A percentile compares a stretch with the other conserved stretches of the same genome.
Conservation (phyloP, 441 rosid genomes). For the Omphalea diandra region DNA sequence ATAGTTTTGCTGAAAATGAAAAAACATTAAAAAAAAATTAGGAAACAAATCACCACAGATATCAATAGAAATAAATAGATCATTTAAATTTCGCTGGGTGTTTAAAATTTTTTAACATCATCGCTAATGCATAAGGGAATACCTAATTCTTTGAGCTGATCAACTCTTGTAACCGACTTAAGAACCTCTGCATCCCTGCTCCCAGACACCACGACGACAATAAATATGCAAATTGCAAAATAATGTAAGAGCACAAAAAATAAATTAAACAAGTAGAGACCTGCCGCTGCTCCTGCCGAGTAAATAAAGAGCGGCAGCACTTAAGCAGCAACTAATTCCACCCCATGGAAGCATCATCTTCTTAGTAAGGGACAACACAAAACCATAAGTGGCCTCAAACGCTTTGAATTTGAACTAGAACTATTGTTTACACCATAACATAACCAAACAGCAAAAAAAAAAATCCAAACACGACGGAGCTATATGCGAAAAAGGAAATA, state of each 20-base stretch:
- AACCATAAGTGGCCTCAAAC: constrained; percentile 14
- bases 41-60: neutral
- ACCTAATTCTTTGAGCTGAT: constrained; percentile 85
- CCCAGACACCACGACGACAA: neutral
- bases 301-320: constrained; percentile 86
- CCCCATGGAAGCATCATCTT: constrained; percentile 81
- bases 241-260: neutral
- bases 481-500: neutral
- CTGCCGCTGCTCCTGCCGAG: constrained; percentile 94
- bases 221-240: neutral
- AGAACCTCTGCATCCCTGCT: constrained; percentile 74
- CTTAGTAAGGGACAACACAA: neutral
- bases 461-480: constrained; percentile 1
- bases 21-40: constrained; percentile 16
- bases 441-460: neutral
- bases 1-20: constrained; percentile 60
- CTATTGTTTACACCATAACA: neutral
- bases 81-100: no score
- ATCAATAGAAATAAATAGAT: neutral
- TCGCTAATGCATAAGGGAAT: constrained; percentile 3
- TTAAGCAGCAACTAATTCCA: constrained; percentile 78
- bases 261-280: constrained; percentile 27
- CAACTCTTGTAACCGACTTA: constrained; percentile 62
- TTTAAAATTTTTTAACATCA: no score
- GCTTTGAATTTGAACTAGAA: neutral